Percentiles rank a stretch among this genome's conserved stretches.
Evolutionary conservation across 2,329 filamentous ascomycete species (phyloP).

Genomic region (Hymenoscyphus scutula): DNA sequence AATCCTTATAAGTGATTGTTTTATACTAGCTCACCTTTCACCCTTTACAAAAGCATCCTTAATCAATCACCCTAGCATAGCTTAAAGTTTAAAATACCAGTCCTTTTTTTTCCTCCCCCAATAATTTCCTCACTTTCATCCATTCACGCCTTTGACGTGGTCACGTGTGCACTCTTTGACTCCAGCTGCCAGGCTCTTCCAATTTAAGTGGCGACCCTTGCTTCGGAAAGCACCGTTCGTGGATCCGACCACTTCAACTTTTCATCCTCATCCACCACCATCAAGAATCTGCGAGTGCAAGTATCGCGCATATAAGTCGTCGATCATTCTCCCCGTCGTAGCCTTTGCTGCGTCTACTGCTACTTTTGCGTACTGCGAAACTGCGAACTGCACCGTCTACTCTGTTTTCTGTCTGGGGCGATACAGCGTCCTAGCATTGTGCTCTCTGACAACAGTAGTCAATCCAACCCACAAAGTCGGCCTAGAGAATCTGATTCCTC

Average conservation of each 20-base stretch:
- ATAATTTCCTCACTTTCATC: too few species aligned
- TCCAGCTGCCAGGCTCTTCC: too few species aligned
- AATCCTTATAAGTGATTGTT: too few species aligned
- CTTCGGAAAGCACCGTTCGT: neutral
- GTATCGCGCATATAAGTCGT: slow-evolving; percentile 3
- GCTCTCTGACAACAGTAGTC: slow-evolving; percentile 21
- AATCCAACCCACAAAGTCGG: slow-evolving; percentile 18
- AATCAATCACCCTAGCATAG: too few species aligned
- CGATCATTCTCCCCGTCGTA: neutral
- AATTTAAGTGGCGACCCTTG: slow-evolving; percentile 4
- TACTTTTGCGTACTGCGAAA: neutral
- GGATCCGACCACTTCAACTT: neutral
- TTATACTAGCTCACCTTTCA: too few species aligned
- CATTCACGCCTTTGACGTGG: neutral
- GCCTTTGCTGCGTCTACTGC: slow-evolving; percentile 4
- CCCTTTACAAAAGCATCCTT: too few species aligned
- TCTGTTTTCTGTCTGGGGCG: slow-evolving; percentile 2
- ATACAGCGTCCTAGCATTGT: slow-evolving; percentile 2
- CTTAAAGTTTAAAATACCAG: too few species aligned
- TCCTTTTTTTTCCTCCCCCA: too few species aligned
- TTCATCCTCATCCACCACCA: slow-evolving; percentile 5
- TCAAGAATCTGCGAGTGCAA: slow-evolving; percentile 6
- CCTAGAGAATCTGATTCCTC: slow-evolving; percentile 22
- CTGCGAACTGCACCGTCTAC: neutral
- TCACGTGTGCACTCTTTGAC: neutral